Percentiles rank a stretch among this genome's conserved stretches.
These are phyloP conservation scores for Lactarius psammicola DNA, from an alignment of 768 basidiomycete genomes.

Conservation along the genomic window DNA sequence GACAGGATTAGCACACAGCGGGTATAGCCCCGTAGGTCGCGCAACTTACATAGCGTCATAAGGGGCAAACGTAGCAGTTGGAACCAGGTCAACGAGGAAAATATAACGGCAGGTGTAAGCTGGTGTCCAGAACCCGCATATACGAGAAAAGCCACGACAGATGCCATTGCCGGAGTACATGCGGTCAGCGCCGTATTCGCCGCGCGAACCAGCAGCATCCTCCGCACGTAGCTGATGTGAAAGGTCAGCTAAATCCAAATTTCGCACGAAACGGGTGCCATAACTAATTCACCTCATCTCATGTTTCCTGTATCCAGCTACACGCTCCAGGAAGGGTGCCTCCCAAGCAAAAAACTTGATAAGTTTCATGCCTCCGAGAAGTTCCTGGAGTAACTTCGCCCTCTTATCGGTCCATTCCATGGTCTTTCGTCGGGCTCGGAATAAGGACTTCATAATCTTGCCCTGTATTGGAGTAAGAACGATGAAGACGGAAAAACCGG, in stretches of 20 bases:
- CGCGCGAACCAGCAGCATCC: slow-evolving; percentile 61
- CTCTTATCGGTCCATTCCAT: slow-evolving; percentile 92
- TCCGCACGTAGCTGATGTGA: slow-evolving; percentile 54
- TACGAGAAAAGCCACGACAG: slow-evolving; percentile 72
- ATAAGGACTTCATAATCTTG: slow-evolving; percentile 67
- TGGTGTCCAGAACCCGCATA: slow-evolving; percentile 72
- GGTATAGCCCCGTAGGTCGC: not conserved
- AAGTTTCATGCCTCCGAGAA: slow-evolving; percentile 85
- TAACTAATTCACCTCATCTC: slow-evolving; percentile 54
- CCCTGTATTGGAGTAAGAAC: slow-evolving; percentile 73
- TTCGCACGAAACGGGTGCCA: not conserved
- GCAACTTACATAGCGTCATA: slow-evolving; percentile 57
- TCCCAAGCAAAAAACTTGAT: slow-evolving; percentile 95
- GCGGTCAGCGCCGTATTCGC: slow-evolving; percentile 67
- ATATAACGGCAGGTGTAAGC: slow-evolving; percentile 69
- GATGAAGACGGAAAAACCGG: slow-evolving; percentile 62
- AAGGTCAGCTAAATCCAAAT: slow-evolving; percentile 16
- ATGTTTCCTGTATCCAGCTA: slow-evolving; percentile 63
- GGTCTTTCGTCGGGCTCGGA: slow-evolving; percentile 62
- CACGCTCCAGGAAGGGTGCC: slow-evolving; percentile 68
- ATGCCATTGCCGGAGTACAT: slow-evolving; percentile 74
- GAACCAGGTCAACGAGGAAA: slow-evolving; percentile 84
- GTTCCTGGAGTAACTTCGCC: slow-evolving; percentile 84
- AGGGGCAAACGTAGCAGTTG: slow-evolving; percentile 78
- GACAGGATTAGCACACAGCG: not conserved